A percentile compares a stretch with the other conserved stretches of the same genome.
These are phyloP conservation scores for Logfia minima DNA, from an alignment of 129 eudicot species.

Conservation along the genomic window DNA sequence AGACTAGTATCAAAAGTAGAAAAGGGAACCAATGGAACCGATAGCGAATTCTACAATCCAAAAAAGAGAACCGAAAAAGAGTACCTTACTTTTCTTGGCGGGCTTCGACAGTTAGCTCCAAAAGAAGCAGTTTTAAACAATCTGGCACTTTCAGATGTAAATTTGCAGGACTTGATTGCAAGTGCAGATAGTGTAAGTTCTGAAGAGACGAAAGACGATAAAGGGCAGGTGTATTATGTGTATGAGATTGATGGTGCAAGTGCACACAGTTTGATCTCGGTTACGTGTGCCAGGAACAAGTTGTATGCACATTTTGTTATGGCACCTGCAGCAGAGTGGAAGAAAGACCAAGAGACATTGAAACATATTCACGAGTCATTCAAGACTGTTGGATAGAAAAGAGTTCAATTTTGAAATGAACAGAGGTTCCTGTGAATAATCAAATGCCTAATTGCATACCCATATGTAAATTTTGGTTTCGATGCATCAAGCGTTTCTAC, in stretches of 20 bases:
- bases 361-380: slow-evolving; percentile 88
- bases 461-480: slow-evolving; percentile 15
- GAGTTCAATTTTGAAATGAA: slow-evolving; percentile 6
- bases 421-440: background rate
- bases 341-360: slow-evolving; percentile 65
- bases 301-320: slow-evolving; percentile 92
- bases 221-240: slow-evolving; percentile 77
- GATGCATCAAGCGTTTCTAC: slow-evolving; percentile 5
- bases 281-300: slow-evolving; percentile 83
- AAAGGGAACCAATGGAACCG: slow-evolving; percentile 97
- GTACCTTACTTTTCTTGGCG: slow-evolving; percentile 68
- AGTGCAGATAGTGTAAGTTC: slow-evolving; percentile 65
- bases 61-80: slow-evolving; percentile 78
- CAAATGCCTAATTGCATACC: slow-evolving; percentile 10
- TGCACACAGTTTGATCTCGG: slow-evolving; percentile 77
- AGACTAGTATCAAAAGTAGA: slow-evolving; percentile 77
- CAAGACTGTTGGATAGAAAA: slow-evolving; percentile 53
- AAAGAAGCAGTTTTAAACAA: slow-evolving; percentile 74
- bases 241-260: slow-evolving; percentile 69
- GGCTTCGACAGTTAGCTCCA: slow-evolving; percentile 69
- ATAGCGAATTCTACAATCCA: slow-evolving; percentile 88
- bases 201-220: slow-evolving; percentile 77
- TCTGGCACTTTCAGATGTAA: slow-evolving; percentile 82
- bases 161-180: slow-evolving; percentile 69
- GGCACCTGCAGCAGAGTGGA: slow-evolving; percentile 86